Percentiles rank a stretch among this genome's conserved stretches.
Evolutionary conservation across 2,329 filamentous ascomycete species (phyloP).

Genomic region (Ilyonectria destructans): DNA sequence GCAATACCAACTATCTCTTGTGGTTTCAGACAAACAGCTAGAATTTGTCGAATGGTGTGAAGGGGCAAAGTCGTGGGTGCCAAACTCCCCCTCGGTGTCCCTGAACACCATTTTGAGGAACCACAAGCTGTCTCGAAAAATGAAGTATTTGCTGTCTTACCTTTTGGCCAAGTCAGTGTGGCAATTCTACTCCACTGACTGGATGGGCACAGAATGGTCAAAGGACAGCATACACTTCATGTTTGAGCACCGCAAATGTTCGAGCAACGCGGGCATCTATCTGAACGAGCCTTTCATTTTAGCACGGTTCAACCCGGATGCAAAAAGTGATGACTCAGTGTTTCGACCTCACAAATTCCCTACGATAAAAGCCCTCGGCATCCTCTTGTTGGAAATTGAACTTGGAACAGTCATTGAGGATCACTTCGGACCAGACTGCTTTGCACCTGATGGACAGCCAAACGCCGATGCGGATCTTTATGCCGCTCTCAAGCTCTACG

Average conservation of each 20-base stretch:
- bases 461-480: slow-evolving; percentile 5
- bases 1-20: slow-evolving; percentile 16
- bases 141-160: slow-evolving; percentile 16
- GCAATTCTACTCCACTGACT: slow-evolving; percentile 14
- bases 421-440: neutral
- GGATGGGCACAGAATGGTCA: slow-evolving; percentile 17
- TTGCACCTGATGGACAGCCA: neutral
- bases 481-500: neutral
- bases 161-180: slow-evolving; percentile 13
- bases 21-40: slow-evolving; percentile 13
- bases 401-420: slow-evolving; percentile 15
- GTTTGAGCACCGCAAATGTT: slow-evolving; percentile 3
- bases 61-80: slow-evolving; percentile 6
- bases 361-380: slow-evolving; percentile 16
- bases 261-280: neutral
- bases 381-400: slow-evolving; percentile 11
- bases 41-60: slow-evolving; percentile 10
- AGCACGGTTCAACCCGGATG: neutral
- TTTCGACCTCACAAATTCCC: slow-evolving; percentile 11
- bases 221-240: slow-evolving; percentile 20
- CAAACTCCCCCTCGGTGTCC: slow-evolving; percentile 5
- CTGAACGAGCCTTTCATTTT: slow-evolving; percentile 17
- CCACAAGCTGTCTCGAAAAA: slow-evolving; percentile 9
- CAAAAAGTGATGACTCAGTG: neutral
- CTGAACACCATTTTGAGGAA: slow-evolving; percentile 10